phyloP scores from a whole-genome alignment of 169 alveolate genomes.

The Eimeria brunetti region DNA sequence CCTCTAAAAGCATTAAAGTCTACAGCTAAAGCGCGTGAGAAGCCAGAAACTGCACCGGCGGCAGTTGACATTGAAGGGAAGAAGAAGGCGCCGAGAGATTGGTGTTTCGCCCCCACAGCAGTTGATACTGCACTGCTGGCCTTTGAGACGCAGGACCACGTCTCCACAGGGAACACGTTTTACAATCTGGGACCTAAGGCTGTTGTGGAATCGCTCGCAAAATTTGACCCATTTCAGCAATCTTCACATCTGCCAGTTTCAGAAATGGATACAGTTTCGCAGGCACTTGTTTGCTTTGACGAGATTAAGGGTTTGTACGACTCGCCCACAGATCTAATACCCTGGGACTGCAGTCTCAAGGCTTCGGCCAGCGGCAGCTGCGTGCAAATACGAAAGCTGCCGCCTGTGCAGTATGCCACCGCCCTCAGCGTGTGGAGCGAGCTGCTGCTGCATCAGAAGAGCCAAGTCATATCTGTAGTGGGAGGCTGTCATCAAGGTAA shows the following conservation, averaged over 20 bases:
- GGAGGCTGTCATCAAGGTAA: not conserved
- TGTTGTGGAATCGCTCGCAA: not conserved
- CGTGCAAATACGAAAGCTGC: slow-evolving; percentile 41
- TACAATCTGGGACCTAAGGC: slow-evolving; percentile 57
- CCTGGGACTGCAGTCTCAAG: slow-evolving; percentile 50
- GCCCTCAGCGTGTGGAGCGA: slow-evolving; percentile 68
- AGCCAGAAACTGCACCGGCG: not conserved
- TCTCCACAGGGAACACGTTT: slow-evolving; percentile 22
- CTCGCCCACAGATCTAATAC: slow-evolving; percentile 24
- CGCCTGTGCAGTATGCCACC: slow-evolving; percentile 56
- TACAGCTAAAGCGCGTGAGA: not conserved
- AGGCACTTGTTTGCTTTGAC: slow-evolving; percentile 3
- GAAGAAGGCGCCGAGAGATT: not conserved
- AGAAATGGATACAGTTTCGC: not conserved
- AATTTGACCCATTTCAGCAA: not conserved
- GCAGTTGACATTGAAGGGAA: not conserved
- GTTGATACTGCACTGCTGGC: slow-evolving; percentile 40
- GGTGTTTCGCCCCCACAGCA: slow-evolving; percentile 23
- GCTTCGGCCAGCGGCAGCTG: slow-evolving; percentile 55
- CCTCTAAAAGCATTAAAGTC: no score
- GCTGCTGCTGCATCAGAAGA: slow-evolving; percentile 53
- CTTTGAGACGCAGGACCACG: not conserved
- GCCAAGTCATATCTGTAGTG: slow-evolving; percentile 21
- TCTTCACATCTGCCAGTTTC: not conserved
- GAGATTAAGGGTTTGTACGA: slow-evolving; percentile 53